Percentiles rank a stretch among this genome's conserved stretches.
Evolutionary conservation across 495 filamentous ascomycete species (phyloP).

Genomic region (Cudoniella acicularis): DNA sequence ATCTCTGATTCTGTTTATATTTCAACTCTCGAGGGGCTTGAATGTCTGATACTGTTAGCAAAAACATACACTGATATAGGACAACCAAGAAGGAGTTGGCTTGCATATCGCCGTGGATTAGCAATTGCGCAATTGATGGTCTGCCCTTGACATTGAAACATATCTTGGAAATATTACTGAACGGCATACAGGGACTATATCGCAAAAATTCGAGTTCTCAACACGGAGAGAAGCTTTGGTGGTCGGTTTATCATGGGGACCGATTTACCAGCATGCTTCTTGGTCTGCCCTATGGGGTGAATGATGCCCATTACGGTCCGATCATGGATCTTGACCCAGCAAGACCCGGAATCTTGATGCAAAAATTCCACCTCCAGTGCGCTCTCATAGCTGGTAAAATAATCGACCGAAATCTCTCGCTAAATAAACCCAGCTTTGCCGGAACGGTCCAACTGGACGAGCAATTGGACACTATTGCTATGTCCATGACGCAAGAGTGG

Average conservation of each 20-base stretch:
- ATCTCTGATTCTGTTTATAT: slow-evolving; percentile 8
- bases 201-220: background rate
- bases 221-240: slow-evolving; percentile 10
- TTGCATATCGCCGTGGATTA: slow-evolving; percentile 10
- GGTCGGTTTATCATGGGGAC: slow-evolving; percentile 19
- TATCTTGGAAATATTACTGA: no score
- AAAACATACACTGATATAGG: slow-evolving; percentile 18
- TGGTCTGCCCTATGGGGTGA: slow-evolving; percentile 14
- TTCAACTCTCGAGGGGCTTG: slow-evolving; percentile 12
- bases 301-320: slow-evolving; percentile 10
- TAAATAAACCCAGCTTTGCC: slow-evolving; percentile 9
- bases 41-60: slow-evolving; percentile 16
- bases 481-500: slow-evolving; percentile 4
- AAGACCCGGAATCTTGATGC: background rate
- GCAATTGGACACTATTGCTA: slow-evolving; percentile 4
- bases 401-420: slow-evolving; percentile 14
- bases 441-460: slow-evolving; percentile 14
- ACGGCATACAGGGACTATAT: slow-evolving; percentile 1
- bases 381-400: slow-evolving; percentile 12
- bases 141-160: no score
- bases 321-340: background rate
- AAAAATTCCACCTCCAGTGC: slow-evolving; percentile 7
- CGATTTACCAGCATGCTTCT: slow-evolving; percentile 20
- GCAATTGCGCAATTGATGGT: slow-evolving; percentile 19
- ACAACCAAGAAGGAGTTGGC: slow-evolving; percentile 15